Base-by-base conservation (phyloP, 1,139 yeast species). In the Geotrichum siamense region DNA sequence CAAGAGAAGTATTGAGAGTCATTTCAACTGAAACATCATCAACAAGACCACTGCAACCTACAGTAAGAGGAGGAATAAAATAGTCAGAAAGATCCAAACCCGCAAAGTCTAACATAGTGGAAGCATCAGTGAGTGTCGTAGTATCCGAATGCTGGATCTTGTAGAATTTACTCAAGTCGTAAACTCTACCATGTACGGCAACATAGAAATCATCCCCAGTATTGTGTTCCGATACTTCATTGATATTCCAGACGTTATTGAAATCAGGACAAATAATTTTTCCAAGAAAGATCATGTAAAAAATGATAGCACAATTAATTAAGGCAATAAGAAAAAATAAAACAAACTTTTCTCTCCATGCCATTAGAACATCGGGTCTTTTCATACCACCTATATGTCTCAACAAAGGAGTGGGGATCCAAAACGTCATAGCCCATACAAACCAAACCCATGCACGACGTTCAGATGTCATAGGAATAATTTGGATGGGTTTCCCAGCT, bases 341-440 rank as follows among this genome's bases (percentile, higher is more conserved):
- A 33, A 62, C 56, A 3, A 67, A 48, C 53, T 67, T 67, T 43
- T 67, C 71, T 33, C 71, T 54, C 71, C 71, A 67, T 0, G 71
- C 71, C n/a, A 61, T 53, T 10, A 70, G 63, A 19, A 67, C 55
- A 45, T 65, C 67, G 38, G 60, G 60, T 39, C 68, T 54, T 3
- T 58, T 55, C 51, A 65, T 55, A 15, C 57, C 45, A 6, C 68
- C 67, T 21, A 63, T 26, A 20, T 43, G 42, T 45, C 51, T 51
- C 45, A 67, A 58, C 31, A 62, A 52, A 22, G 52, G 49, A 16
- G 67, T 68, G 1, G 71, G 71, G 16, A 65, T 51, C 63, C 66
- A 67, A 62, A 65, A 67, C 0, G 71, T 67, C 28, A 57, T 53
- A 5, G 55, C 27, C 62, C 64, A 62, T 1, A 66, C 70, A 34